Percentiles rank a stretch among this genome's conserved stretches.
phyloP scores from a whole-genome alignment of 768 basidiomycete species.

The Boletus fagicola region DNA sequence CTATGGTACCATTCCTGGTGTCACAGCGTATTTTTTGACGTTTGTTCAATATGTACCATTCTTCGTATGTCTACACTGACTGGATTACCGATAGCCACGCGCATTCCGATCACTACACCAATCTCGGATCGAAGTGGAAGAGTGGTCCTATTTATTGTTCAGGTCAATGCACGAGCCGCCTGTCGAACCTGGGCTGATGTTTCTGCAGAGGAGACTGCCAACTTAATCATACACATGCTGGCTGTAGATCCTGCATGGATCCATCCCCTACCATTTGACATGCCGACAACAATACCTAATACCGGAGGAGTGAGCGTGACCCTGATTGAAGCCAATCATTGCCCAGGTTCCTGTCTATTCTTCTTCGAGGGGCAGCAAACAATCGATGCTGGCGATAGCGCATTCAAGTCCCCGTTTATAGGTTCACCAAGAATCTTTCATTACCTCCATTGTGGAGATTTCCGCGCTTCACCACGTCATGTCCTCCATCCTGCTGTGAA shows the following conservation, averaged over 20 bases:
- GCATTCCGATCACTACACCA: constrained; percentile 97
- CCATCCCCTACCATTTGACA: constrained; percentile 79
- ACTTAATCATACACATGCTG: constrained; percentile 88
- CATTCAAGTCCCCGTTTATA: constrained; percentile 66
- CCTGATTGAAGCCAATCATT: constrained; percentile 97
- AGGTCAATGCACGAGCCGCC: constrained; percentile 25
- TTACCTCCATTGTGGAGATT: constrained; percentile 95
- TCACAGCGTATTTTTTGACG: constrained; percentile 93
- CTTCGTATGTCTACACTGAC: constrained; percentile 9
- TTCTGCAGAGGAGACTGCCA: constrained; percentile 71
- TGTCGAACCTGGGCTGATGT: not conserved
- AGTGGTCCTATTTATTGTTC: constrained; percentile 96
- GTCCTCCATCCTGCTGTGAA: constrained; percentile 80
- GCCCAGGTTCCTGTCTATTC: constrained; percentile 94
- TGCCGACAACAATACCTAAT: constrained; percentile 68
- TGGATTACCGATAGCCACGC: constrained; percentile 63
- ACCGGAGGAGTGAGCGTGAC: constrained; percentile 87
- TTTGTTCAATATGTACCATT: constrained; percentile 30
- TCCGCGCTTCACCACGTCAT: constrained; percentile 86
- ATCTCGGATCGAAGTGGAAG: constrained; percentile 83
- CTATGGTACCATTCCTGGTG: constrained; percentile 86
- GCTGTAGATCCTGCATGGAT: constrained; percentile 89
- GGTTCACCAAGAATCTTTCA: constrained; percentile 72
- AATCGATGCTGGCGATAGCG: constrained; percentile 80
- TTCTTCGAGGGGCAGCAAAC: constrained; percentile 93